Percentiles rank a stretch among this genome's conserved stretches.
Conservation (phyloP, 768 basidiomycete genomes). For the Termitomyces sp. region DNA sequence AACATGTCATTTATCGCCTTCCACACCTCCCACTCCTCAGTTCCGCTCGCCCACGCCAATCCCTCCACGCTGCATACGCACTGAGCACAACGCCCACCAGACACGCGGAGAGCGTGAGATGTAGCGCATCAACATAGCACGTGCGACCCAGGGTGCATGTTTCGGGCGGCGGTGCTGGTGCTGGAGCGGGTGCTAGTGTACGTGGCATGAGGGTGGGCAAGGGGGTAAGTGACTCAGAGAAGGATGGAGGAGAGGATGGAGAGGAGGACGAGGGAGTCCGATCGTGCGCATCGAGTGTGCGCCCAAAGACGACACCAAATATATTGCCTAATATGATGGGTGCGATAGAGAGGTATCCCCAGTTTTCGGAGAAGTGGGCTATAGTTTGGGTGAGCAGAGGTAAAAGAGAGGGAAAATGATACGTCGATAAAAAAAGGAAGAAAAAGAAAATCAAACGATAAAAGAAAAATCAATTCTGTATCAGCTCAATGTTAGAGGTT, state of each 20-base stretch:
- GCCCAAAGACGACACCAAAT: slow-evolving; percentile 81
- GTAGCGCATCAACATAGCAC: slow-evolving; percentile 57
- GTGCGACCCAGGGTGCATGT: slow-evolving; percentile 47
- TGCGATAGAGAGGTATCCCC: slow-evolving; percentile 72
- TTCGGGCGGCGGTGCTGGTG: slow-evolving; percentile 15
- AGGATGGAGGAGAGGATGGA: background rate
- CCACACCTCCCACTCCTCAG: background rate
- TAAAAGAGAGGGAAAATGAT: background rate
- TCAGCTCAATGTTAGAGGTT: background rate
- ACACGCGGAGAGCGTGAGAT: slow-evolving; percentile 45
- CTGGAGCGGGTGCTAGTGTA: slow-evolving; percentile 17
- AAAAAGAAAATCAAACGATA: background rate
- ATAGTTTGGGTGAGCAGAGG: background rate
- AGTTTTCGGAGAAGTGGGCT: slow-evolving; percentile 82
- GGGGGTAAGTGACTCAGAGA: slow-evolving; percentile 59
- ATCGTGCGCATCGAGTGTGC: slow-evolving; percentile 68
- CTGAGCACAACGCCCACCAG: slow-evolving; percentile 39
- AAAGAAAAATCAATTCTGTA: too few species aligned
- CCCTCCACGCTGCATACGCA: slow-evolving; percentile 47
- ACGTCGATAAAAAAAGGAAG: background rate
- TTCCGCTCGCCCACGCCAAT: slow-evolving; percentile 24
- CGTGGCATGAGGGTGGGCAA: background rate
- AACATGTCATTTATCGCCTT: background rate
- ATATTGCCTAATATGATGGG: slow-evolving; percentile 79
- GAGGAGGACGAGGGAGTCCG: slow-evolving; percentile 11